Evolutionary conservation across 1,284 basidiomycete species (phyloP), one percentile per base, ranked within the genome.

Genomic region (Fereydounia khargensis): DNA sequence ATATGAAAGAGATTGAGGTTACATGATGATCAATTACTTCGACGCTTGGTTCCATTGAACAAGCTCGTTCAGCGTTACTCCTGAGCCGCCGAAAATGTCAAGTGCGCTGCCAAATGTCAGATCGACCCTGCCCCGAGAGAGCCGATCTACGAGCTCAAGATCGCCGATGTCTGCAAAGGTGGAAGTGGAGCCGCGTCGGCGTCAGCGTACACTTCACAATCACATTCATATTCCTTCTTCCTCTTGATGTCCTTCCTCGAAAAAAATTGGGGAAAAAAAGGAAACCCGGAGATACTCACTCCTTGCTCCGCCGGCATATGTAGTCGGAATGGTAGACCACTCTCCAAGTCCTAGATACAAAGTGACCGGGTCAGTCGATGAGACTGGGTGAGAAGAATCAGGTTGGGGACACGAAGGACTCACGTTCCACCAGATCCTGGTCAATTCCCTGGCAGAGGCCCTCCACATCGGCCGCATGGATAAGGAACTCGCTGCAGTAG

Each of bases 391-490:
- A n/a, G n/a, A n/a, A n/a, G n/a, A n/a, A n/a, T n/a, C n/a, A n/a
- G n/a, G n/a, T n/a, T n/a, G n/a, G n/a, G n/a, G n/a, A n/a, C n/a
- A n/a, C 13, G 7, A 11, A 13, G 13, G 10, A 77, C 86, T 62
- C 63, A 89, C 92, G 85, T 58, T 78, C 63, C 6, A 98, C 94
- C 6, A 99, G 82, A 21, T 87, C 84, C 74, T 91, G 84, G 73
- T 99, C 95, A 50, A 98, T 92, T 1, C 95, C 95, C 78, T 91
- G 85, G 77, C 95, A 98, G 23, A 98, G 79, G 0, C 95, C 95
- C 76, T 99, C 95, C 4, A 98, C 91, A 68, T 98, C 95, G 4
- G 95, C 95, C 0, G 95, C 94, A 77, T 98, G 95, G 33, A 99
- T 83, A 28, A 99, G 79, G 65, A 98, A 91, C 76, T 98, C 95